These are phyloP conservation scores for Agaricus sinodeliciosus DNA, from an alignment of 768 basidiomycete genomes.

Conservation along the genomic window DNA sequence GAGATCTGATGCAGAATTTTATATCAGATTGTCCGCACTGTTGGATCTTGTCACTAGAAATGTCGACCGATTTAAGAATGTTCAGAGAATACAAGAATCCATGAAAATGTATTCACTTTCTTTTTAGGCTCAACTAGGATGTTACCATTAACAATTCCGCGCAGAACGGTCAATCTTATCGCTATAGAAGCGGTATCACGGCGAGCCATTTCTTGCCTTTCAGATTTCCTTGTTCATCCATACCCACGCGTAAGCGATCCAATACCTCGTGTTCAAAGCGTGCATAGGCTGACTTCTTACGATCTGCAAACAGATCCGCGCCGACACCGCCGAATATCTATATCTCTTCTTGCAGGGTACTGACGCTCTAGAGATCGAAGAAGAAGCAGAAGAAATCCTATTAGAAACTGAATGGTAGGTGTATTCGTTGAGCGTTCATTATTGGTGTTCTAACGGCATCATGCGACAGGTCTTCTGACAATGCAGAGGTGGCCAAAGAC, in stretches of 20 bases:
- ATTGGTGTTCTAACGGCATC: neutral
- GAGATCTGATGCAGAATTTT: constrained; percentile 29
- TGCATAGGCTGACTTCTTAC: constrained; percentile 9
- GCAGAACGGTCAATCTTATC: constrained; percentile 63
- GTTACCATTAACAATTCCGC: constrained; percentile 3
- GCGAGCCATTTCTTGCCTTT: constrained; percentile 38
- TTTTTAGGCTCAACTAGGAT: neutral
- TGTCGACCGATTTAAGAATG: constrained; percentile 66
- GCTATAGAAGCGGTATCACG: constrained; percentile 39
- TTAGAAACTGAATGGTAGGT: constrained; percentile 80
- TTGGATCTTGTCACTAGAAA: constrained; percentile 55
- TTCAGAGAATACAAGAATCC: constrained; percentile 72
- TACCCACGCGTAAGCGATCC: constrained; percentile 66
- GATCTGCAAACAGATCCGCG: constrained; percentile 51
- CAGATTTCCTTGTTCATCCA: constrained; percentile 65
- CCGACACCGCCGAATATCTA: constrained; percentile 75
- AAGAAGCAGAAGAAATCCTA: constrained; percentile 60
- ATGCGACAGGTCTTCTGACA: constrained; percentile 39
- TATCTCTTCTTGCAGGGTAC: constrained; percentile 71
- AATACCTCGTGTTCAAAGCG: constrained; percentile 13
- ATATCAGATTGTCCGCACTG: constrained; percentile 44
- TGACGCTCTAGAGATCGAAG: constrained; percentile 55
- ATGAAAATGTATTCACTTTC: constrained; percentile 70
- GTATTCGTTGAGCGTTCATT: neutral
- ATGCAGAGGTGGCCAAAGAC: constrained; percentile 29